Evolutionary conservation across 2,329 filamentous ascomycete species (phyloP).

Genomic region (Cladosporium colombiae): DNA sequence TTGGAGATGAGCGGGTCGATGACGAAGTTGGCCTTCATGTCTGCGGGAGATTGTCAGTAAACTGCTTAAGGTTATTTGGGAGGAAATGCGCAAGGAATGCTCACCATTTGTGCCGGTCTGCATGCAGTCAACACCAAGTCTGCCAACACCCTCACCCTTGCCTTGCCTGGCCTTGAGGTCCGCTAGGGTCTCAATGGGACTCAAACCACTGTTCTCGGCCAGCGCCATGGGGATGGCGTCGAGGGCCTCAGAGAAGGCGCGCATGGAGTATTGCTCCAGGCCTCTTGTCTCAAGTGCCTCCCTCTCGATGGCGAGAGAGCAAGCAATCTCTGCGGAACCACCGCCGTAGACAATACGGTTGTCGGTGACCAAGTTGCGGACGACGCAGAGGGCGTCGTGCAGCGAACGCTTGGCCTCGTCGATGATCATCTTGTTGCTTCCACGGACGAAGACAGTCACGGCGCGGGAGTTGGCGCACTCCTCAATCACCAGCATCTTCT

Average conservation of each 20-base stretch:
- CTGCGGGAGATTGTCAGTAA: conserved; percentile 42
- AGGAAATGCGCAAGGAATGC: conserved; percentile 26
- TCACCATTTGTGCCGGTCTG: conserved; percentile 81
- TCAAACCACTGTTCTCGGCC: conserved; percentile 94
- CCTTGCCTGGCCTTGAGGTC: conserved; percentile 96
- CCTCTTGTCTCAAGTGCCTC: conserved; percentile 87
- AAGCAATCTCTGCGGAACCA: conserved; percentile 94
- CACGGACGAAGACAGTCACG: conserved; percentile 93
- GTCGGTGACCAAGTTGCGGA: conserved; percentile 92
- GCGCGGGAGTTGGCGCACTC: conserved; percentile 97
- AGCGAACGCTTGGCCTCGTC: conserved; percentile 97
- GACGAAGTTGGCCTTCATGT: conserved; percentile 98
- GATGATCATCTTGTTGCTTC: conserved; percentile 99
- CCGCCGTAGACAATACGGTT: conserved; percentile 98
- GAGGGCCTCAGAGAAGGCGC: conserved; percentile 91
- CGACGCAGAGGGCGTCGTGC: conserved; percentile 95
- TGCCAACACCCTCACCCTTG: conserved; percentile 71
- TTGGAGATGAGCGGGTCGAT: conserved; percentile 98
- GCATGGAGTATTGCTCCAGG: conserved; percentile 99
- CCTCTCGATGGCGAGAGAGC: conserved; percentile 93
- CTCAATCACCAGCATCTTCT: conserved; percentile 99
- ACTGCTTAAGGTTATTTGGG: background rate
- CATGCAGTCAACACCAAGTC: conserved; percentile 97
- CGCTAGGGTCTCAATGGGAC: conserved; percentile 92
- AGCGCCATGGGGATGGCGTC: conserved; percentile 93